Base-by-base conservation (phyloP, 257 asterid species). In the Salvia rosmarinus region DNA sequence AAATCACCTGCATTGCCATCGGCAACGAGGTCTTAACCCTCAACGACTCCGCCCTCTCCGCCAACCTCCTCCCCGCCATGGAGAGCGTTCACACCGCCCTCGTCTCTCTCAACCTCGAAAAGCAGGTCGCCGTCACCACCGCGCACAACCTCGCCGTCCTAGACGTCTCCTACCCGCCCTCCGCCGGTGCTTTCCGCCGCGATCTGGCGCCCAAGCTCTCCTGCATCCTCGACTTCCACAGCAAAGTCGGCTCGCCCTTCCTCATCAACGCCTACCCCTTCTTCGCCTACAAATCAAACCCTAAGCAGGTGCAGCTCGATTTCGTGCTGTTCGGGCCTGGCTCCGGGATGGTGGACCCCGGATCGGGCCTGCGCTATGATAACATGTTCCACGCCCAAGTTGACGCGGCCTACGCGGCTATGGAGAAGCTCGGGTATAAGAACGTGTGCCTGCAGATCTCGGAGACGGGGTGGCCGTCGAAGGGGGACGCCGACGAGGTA, bases 401-500 rank as follows among this genome's bases (percentile, higher is more conserved):
- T 13, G 98, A 93, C 75, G 98, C 97, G 4, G 91, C 86, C 1
- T 81, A 88, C 32, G 77, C 89, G 0, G 98, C 98, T 0, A 65
- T 90, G 71, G 87, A 85, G 34, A 78, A 81, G 64, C 54, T 93
- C 1, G 98, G 97, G 19, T 90, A 82, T 71, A 84, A 85, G 62
- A 84, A 78, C 34, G 91, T 89, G 49, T 54, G 81, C 21, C 65
- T 93, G 17, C 96, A 90, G 84, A 82, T 93, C 73, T 90, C 98
- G 11, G 98, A 93, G 76, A 89, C 98, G 1, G 98, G 98, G 0
- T 93, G 98, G 98, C 97, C 98, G 67, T 89, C 97, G 2, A 93
- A 87, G 55, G 98, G 98, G 16, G 98, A 93, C 77, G 49, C 80
- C 12, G 94, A 93, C 64, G 98, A 93, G 83, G 82, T 90, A 21